Conservation (phyloP, 371 early-diverging fungal genomes). For the Rhizomucor miehei region DNA sequence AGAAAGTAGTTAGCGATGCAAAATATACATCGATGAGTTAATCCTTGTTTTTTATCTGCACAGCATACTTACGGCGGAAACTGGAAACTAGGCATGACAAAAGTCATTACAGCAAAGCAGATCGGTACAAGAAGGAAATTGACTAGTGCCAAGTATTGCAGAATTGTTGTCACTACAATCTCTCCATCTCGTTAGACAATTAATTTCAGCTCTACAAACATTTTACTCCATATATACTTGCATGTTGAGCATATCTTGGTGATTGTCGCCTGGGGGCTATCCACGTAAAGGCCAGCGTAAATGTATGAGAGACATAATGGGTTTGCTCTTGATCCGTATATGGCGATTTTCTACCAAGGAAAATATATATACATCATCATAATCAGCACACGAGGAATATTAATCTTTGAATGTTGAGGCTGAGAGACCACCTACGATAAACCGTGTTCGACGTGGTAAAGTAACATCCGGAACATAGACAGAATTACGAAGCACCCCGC, state of each 20-base stretch:
- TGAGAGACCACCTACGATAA: constrained; percentile 22
- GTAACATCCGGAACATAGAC: constrained; percentile 35
- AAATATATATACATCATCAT: no score
- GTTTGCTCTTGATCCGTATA: constrained; percentile 43
- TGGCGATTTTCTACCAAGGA: constrained; percentile 29
- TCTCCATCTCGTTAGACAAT: no score
- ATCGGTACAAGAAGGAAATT: constrained; percentile 38
- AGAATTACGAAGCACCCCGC: constrained; percentile 28
- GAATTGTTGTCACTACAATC: constrained; percentile 12
- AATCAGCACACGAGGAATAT: background rate
- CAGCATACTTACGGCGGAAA: constrained; percentile 37
- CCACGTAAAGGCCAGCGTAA: constrained; percentile 44
- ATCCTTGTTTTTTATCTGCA: background rate
- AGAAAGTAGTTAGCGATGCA: background rate
- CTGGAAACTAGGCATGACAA: constrained; percentile 15
- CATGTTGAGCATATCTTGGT: constrained; percentile 21
- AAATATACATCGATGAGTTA: background rate
- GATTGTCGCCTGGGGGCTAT: constrained; percentile 23
- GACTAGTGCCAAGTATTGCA: constrained; percentile 38
- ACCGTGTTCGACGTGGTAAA: constrained; percentile 33
- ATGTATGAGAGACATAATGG: constrained; percentile 44
- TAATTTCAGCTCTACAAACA: no score
- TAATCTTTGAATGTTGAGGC: no score
- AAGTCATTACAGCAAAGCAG: constrained; percentile 32
- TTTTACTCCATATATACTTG: constrained; percentile 6